phyloP scores from a whole-genome alignment of 2,329 filamentous ascomycete species.

The Diaporthe caulivora region DNA sequence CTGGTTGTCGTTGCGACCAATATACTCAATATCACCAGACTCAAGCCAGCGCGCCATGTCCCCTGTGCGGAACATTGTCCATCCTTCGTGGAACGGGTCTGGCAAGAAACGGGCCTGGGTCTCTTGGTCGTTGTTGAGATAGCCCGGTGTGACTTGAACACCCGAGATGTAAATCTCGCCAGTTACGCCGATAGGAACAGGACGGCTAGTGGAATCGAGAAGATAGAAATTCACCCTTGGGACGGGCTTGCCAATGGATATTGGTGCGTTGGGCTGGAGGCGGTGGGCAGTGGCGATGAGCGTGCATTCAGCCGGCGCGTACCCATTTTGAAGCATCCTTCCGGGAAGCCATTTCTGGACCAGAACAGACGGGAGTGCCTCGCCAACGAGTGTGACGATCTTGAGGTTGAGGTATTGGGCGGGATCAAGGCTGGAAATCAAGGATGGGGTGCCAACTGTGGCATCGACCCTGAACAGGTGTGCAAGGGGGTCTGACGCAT shows the following conservation, averaged over 20 bases:
- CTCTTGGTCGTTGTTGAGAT: constrained; percentile 4
- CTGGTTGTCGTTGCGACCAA: constrained; percentile 14
- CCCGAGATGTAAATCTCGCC: constrained; percentile 7
- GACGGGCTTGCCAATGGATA: constrained; percentile 13
- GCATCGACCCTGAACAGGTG: constrained; percentile 2
- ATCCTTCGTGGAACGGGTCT: not conserved
- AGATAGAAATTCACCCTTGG: constrained; percentile 7
- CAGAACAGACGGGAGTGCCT: not conserved
- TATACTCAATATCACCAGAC: constrained; percentile 13
- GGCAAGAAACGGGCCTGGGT: not conserved
- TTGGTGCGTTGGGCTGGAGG: not conserved
- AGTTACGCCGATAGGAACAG: not conserved
- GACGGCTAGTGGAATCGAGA: constrained; percentile 11
- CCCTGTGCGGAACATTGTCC: not conserved
- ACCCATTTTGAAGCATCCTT: constrained; percentile 2
- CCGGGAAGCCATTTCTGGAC: constrained; percentile 7
- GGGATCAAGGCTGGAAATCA: constrained; percentile 9
- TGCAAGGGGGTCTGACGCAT: constrained; percentile 5
- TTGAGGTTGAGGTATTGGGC: not conserved
- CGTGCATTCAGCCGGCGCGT: not conserved
- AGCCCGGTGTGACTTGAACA: not conserved
- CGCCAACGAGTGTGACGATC: not conserved
- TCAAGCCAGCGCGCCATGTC: constrained; percentile 18
- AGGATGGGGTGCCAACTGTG: not conserved
- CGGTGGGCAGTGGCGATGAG: constrained; percentile 5